Percentiles rank a stretch among this genome's conserved stretches.
Conservation (phyloP, 257 asterid genomes). For the Coffea canephora region DNA sequence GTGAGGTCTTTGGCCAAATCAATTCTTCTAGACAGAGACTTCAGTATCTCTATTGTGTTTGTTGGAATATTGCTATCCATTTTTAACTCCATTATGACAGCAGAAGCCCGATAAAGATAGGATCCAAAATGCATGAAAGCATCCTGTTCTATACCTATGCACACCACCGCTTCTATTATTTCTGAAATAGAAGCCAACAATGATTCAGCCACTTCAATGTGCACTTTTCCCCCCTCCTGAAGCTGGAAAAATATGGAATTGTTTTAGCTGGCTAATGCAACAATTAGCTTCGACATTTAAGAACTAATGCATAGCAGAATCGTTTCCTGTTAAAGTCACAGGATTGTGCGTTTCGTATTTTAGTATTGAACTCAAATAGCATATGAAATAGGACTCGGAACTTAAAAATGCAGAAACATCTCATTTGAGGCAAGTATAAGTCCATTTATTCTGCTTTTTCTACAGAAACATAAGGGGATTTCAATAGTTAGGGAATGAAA, state of each 20-base stretch:
- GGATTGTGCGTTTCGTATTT: neutral
- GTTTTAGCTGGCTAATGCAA: conserved; percentile 10
- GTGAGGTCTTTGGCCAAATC: conserved; percentile 42
- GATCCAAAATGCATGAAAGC: conserved; percentile 52
- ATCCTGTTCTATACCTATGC: conserved; percentile 46
- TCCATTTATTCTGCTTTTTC: neutral
- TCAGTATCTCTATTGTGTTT: conserved; percentile 41
- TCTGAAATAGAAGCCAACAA: conserved; percentile 46
- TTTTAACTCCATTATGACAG: conserved; percentile 53
- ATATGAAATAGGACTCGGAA: neutral
- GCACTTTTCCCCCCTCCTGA: conserved; percentile 35
- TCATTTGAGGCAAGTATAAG: neutral
- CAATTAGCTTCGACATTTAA: neutral
- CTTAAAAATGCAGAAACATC: neutral
- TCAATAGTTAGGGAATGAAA: too few relatives aligned
- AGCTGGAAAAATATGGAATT: conserved; percentile 25
- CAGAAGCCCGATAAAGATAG: conserved; percentile 60
- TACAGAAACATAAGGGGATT: neutral
- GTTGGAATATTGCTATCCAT: conserved; percentile 40
- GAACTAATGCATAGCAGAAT: neutral
- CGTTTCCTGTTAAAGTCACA: neutral
- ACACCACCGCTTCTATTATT: conserved; percentile 35
- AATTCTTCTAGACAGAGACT: conserved; percentile 40
- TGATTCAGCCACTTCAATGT: conserved; percentile 36
- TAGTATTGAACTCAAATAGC: neutral